phyloP scores from a whole-genome alignment of 1,284 basidiomycete species.

The Naganishia cerealis region DNA sequence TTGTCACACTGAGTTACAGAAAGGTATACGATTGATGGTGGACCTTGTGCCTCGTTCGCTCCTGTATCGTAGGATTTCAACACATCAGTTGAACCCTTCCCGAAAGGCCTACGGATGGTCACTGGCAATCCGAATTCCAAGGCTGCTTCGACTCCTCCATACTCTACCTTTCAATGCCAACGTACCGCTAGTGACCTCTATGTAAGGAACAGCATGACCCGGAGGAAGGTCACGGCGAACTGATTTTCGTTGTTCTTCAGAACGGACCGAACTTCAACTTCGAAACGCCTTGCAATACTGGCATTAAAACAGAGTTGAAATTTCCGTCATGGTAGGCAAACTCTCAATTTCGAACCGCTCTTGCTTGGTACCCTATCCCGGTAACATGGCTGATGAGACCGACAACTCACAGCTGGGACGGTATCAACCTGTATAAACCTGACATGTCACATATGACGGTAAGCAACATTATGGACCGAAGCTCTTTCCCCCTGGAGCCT shows the following conservation, averaged over 20 bases:
- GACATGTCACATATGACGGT: conserved; percentile 42
- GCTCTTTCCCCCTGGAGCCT: neutral
- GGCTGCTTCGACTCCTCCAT: conserved; percentile 12
- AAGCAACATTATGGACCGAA: neutral
- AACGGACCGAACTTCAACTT: conserved; percentile 30
- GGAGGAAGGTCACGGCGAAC: neutral
- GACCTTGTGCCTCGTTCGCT: neutral
- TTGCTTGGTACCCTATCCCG: neutral
- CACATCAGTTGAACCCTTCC: conserved; percentile 26
- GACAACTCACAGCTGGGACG: conserved; percentile 52
- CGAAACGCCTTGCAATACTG: conserved; percentile 39
- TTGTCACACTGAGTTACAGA: neutral
- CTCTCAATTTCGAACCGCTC: neutral
- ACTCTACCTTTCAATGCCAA: conserved; percentile 23
- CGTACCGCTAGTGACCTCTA: conserved; percentile 18
- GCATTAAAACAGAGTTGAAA: conserved; percentile 52
- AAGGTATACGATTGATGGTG: too few species aligned
- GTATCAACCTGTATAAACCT: conserved; percentile 48
- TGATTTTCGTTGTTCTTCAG: neutral
- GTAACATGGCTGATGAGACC: neutral
- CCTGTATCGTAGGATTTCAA: conserved; percentile 9
- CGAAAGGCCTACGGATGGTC: conserved; percentile 36
- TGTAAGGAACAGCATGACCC: neutral
- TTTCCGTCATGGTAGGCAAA: conserved; percentile 23
- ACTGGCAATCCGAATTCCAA: conserved; percentile 36